Conservation (phyloP, 768 basidiomycete genomes). For the Boletus eberwhitei region DNA sequence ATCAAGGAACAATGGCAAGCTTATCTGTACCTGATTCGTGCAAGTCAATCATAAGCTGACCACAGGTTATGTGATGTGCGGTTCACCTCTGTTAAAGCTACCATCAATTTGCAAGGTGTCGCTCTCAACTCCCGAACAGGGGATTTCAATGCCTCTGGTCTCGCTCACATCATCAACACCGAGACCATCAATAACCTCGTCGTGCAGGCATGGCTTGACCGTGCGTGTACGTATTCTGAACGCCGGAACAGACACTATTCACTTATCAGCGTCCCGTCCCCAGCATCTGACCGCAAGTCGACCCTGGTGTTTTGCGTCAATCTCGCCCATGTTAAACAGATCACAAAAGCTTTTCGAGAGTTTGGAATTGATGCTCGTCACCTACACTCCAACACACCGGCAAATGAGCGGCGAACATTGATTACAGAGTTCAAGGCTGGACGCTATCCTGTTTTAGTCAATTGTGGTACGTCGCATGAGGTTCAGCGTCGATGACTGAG, state of each 20-base stretch:
- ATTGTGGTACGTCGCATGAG: constrained; percentile 63
- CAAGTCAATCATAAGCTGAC: not conserved
- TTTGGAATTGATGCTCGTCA: constrained; percentile 85
- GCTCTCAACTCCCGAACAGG: constrained; percentile 64
- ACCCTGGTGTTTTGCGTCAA: constrained; percentile 93
- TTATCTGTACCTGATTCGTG: not conserved
- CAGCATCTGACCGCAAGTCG: constrained; percentile 63
- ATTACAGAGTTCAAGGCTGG: constrained; percentile 67
- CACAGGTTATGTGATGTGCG: constrained; percentile 79
- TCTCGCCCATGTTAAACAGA: constrained; percentile 69
- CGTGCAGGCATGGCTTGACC: constrained; percentile 82
- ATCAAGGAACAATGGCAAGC: constrained; percentile 83
- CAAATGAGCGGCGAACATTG: constrained; percentile 57
- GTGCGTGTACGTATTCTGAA: constrained; percentile 54
- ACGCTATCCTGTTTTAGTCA: constrained; percentile 80
- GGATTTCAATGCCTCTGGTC: constrained; percentile 77
- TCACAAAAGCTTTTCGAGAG: constrained; percentile 69
- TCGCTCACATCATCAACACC: constrained; percentile 82
- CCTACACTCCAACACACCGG: constrained; percentile 66
- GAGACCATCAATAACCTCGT: constrained; percentile 72
- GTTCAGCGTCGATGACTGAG: not conserved
- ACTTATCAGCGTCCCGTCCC: not conserved
- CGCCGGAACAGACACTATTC: constrained; percentile 1
- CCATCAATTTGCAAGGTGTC: constrained; percentile 66
- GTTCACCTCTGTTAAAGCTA: constrained; percentile 79